Evolutionary conservation across 306 rosid genomes (phyloP).

Genomic region (Astragalus membranaceus): DNA sequence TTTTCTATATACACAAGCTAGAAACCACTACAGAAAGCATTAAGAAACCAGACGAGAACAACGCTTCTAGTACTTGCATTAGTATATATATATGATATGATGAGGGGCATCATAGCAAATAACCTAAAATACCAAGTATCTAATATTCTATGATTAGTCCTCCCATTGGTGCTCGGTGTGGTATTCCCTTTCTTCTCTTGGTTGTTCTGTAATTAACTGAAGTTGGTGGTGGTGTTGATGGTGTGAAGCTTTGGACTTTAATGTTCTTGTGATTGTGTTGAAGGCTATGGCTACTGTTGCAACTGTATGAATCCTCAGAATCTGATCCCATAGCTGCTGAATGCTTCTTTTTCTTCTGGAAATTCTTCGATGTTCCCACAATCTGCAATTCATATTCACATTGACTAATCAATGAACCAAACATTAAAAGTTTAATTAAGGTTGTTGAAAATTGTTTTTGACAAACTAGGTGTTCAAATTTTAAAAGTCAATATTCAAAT

Average conservation of each 20-base stretch:
- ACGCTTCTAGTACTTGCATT: slow-evolving; percentile 29
- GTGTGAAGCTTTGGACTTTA: slow-evolving; percentile 74
- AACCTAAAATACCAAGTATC: slow-evolving; percentile 18
- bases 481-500: slow-evolving; percentile 21
- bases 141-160: slow-evolving; percentile 75
- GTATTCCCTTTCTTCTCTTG: slow-evolving; percentile 94
- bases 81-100: slow-evolving; percentile 21
- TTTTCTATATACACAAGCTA: slow-evolving; percentile 46
- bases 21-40: background rate
- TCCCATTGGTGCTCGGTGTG: slow-evolving; percentile 92
- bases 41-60: background rate
- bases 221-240: slow-evolving; percentile 93
- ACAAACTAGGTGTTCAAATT: too few species aligned
- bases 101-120: slow-evolving; percentile 39
- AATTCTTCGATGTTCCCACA: slow-evolving; percentile 65
- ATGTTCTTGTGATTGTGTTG: slow-evolving; percentile 15
- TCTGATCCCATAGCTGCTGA: slow-evolving; percentile 53
- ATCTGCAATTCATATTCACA: slow-evolving; percentile 42
- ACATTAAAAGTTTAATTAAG: too few species aligned
- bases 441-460: background rate
- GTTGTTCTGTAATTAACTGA: slow-evolving; percentile 71
- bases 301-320: slow-evolving; percentile 83
- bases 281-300: slow-evolving; percentile 52
- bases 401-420: background rate
- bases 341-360: slow-evolving; percentile 42